A percentile compares a stretch with the other conserved stretches of the same genome.
These are phyloP conservation scores for Botryotinia calthae DNA, from an alignment of 2,329 filamentous ascomycete genomes.

Conservation along the genomic window DNA sequence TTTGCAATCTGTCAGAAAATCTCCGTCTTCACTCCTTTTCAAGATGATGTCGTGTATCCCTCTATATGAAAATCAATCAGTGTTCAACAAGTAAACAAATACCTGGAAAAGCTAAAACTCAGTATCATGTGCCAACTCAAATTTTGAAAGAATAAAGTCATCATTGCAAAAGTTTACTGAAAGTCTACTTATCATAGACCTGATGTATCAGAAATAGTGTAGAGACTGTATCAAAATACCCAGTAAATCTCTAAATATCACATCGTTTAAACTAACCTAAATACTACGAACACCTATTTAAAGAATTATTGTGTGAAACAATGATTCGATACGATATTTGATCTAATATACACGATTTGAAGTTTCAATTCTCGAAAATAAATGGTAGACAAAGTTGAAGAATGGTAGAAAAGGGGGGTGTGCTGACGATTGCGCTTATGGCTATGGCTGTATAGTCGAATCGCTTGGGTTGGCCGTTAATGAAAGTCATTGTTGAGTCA, in stretches of 20 bases:
- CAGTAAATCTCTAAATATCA: not conserved
- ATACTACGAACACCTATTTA: not conserved
- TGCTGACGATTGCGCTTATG: not conserved
- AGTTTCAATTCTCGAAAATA: not conserved
- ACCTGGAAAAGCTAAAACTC: not conserved
- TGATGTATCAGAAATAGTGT: not conserved
- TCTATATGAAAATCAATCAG: no score
- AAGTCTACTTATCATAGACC: not conserved
- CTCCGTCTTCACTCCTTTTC: not conserved
- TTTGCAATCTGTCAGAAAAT: not conserved
- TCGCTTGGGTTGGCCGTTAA: not conserved
- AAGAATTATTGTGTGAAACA: not conserved
- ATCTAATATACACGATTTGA: not conserved
- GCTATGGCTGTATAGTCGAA: not conserved
- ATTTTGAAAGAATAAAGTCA: not conserved
- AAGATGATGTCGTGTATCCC: not conserved
- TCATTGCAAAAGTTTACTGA: accelerated
- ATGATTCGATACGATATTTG: not conserved
- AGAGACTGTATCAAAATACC: not conserved
- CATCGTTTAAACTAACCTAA: not conserved
- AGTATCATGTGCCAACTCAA: accelerated
- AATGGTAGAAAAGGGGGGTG: not conserved
- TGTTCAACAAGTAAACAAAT: not conserved
- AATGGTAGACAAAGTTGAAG: not conserved
- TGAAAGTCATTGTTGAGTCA: not conserved